phyloP scores from a whole-genome alignment of 441 rosid species.

The Omphalea diandra region DNA sequence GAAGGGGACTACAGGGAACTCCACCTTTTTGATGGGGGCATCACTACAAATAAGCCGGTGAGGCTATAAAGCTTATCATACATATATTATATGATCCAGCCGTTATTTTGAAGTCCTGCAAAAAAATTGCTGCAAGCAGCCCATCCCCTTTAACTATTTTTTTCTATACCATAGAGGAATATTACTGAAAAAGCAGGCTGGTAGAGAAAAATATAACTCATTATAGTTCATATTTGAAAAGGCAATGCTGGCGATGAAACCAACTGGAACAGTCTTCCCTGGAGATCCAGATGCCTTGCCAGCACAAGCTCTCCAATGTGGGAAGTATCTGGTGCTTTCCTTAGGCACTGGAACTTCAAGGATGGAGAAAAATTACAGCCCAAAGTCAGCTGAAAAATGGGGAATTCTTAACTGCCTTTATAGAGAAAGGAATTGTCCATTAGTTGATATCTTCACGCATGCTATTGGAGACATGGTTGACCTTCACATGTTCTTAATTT shows the following conservation, averaged over 20 bases:
- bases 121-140: no score
- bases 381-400: slow-evolving; percentile 38
- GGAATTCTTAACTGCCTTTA: slow-evolving; percentile 42
- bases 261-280: slow-evolving; percentile 26
- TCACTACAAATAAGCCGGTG: slow-evolving; percentile 30
- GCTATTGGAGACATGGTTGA: slow-evolving; percentile 38
- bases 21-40: slow-evolving; percentile 27
- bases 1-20: slow-evolving; percentile 22
- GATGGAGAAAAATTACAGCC: slow-evolving; percentile 29
- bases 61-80: neutral
- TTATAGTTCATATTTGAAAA: no score
- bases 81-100: no score
- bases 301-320: slow-evolving; percentile 24
- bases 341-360: slow-evolving; percentile 40
- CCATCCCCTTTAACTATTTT: no score
- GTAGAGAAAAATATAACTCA: no score
- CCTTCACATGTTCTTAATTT: slow-evolving; percentile 35
- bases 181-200: no score
- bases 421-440: slow-evolving; percentile 24
- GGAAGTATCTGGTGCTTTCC: slow-evolving; percentile 32
- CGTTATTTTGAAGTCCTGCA: no score
- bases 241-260: slow-evolving; percentile 37
- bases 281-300: slow-evolving; percentile 17
- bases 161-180: no score
- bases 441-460: slow-evolving; percentile 32